A percentile compares a stretch with the other conserved stretches of the same genome.
phyloP scores from a whole-genome alignment of 805 yeast genomes.

The Metschnikowia similis region DNA sequence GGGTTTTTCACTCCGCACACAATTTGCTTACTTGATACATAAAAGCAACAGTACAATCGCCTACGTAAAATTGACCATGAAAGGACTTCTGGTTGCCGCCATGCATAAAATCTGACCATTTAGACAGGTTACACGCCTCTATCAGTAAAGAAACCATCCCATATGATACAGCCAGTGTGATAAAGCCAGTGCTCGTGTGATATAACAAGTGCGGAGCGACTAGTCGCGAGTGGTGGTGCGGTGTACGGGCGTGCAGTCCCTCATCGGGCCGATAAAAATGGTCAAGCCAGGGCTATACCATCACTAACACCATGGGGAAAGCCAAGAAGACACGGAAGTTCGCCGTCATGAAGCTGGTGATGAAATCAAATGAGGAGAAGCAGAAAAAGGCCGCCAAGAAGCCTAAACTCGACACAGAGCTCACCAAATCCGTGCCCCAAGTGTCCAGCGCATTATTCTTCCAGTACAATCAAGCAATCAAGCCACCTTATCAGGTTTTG shows the following conservation, averaged over 20 bases:
- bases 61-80: no score
- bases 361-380: constrained; percentile 64
- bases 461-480: constrained; percentile 88
- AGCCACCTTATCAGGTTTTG: constrained; percentile 96
- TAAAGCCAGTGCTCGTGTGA: no score
- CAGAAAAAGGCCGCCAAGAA: constrained; percentile 27
- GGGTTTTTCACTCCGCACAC: no score
- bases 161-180: no score
- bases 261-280: neutral
- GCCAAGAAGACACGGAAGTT: constrained; percentile 96
- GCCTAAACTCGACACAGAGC: constrained; percentile 63
- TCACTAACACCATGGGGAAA: constrained; percentile 67
- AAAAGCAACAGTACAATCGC: no score
- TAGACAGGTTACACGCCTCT: no score
- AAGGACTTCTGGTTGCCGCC: no score
- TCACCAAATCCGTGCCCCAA: constrained; percentile 60
- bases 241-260: constrained; percentile 15
- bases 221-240: neutral
- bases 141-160: no score
- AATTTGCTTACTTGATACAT: no score
- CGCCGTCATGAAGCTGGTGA: constrained; percentile 82
- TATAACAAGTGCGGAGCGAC: no score
- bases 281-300: neutral
- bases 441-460: constrained; percentile 94
- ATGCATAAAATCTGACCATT: no score